Evolutionary conservation across 805 yeast species (phyloP), one percentile per base, ranked within the genome.

Genomic region (Candida verbasci): DNA sequence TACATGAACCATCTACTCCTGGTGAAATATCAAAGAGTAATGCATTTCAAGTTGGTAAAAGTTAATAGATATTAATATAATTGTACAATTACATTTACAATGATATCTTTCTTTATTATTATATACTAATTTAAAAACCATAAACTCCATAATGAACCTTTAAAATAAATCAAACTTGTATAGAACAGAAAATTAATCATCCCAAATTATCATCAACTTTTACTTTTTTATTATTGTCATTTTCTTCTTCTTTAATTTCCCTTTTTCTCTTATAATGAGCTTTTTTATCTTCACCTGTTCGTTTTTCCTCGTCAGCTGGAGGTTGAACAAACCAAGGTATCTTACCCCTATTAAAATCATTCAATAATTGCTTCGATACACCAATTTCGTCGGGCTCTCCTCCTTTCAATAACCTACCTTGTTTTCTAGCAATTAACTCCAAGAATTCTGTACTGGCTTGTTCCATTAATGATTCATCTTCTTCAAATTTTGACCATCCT

Each of bases 281-380:
- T 56, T 72, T 72, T 53, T 72, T 72, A 50, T 72, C 82, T 40
- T 65, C 80, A 29, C 80, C 85, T 20, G 69, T 68, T 57, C 74
- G 70, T 17, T 60, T 75, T 37, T 74, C 80, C 17, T 65, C 73
- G 44, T 78, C 85, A 47, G 80, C 76, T 28, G 97, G 97, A 20
- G 98, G 98, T 18, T 93, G 80, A 22, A 86, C 86, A 58, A 91
- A 91, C 98, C 98, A 91, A 17, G 98, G 98, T 38, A 91, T 91
- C 54, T 87, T 86, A 43, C 98, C 98, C 62, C 98, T 77, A 64
- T 88, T 91, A 72, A 91, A 91, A 60, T 91, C 98, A 50, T 87
- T 87, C 58, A 91, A 74, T 21, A 91, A 82, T 53, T 82, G 82
- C 60, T 88, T 91, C 26, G 97, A 80, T 39, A 91, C 87, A 51